A percentile compares a stretch with the other conserved stretches of the same genome.
Conservation (phyloP, 2,329 filamentous ascomycete genomes). For the Akanthomyces muscarius region DNA sequence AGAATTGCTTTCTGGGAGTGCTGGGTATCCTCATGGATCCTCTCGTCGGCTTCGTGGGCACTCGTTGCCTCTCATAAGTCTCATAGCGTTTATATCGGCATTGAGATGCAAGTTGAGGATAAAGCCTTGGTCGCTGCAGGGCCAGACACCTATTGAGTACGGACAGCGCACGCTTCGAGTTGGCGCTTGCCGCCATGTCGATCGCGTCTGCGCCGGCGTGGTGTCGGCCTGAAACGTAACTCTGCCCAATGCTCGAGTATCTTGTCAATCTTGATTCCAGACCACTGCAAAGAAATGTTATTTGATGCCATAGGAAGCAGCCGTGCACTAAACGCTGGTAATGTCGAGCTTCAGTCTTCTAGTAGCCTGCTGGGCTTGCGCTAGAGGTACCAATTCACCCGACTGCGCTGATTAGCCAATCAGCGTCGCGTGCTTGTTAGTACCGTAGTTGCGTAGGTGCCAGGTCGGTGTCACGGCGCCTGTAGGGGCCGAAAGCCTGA, state of each 20-base stretch:
- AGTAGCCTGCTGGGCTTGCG: neutral
- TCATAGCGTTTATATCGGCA: neutral
- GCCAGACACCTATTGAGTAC: neutral
- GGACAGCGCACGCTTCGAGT: neutral
- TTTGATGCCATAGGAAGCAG: neutral
- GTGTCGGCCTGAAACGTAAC: neutral
- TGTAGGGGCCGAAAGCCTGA: slow-evolving; percentile 8
- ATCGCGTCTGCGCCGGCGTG: neutral
- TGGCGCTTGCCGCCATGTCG: neutral
- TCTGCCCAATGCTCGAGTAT: neutral
- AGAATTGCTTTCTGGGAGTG: neutral
- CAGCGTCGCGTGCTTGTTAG: neutral
- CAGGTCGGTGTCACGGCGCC: slow-evolving; percentile 11
- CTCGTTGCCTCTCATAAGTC: neutral
- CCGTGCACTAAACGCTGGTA: neutral
- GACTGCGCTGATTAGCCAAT: slow-evolving; percentile 6
- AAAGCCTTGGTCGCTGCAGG: neutral
- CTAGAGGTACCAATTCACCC: neutral
- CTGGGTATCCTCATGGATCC: neutral
- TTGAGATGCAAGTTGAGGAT: neutral
- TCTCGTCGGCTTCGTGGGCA: neutral
- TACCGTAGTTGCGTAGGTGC: no score
- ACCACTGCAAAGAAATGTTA: no score
- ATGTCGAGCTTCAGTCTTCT: neutral
- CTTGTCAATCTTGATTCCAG: no score